These are phyloP conservation scores for Rhynchosporium secalis DNA, from an alignment of 2,329 filamentous ascomycete species.

Conservation along the genomic window DNA sequence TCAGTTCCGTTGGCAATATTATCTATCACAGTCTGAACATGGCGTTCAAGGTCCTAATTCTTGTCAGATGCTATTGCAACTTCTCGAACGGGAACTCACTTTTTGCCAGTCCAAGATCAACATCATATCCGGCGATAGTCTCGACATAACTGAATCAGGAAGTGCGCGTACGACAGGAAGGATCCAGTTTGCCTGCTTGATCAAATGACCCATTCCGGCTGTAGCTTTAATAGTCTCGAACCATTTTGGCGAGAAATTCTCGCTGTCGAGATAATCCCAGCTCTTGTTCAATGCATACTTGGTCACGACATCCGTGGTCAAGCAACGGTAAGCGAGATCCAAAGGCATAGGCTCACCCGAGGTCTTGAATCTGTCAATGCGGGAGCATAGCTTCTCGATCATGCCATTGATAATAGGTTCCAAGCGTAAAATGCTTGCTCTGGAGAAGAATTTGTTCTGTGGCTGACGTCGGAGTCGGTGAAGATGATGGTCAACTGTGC, in stretches of 20 bases:
- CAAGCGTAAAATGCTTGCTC: slow-evolving; percentile 19
- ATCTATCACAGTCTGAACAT: slow-evolving; percentile 17
- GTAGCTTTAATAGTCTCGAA: slow-evolving; percentile 12
- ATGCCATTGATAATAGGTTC: slow-evolving; percentile 24
- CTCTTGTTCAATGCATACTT: slow-evolving; percentile 33
- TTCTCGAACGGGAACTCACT: not conserved
- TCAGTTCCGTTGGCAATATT: slow-evolving; percentile 4
- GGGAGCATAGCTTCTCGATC: slow-evolving; percentile 6
- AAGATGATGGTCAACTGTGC: slow-evolving; percentile 25
- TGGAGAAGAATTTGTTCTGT: slow-evolving; percentile 31
- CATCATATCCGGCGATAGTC: slow-evolving; percentile 8
- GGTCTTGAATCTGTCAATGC: not conserved
- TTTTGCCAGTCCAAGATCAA: not conserved
- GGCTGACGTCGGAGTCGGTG: slow-evolving; percentile 28
- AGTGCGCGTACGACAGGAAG: slow-evolving; percentile 2
- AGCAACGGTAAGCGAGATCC: slow-evolving; percentile 2
- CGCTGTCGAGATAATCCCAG: slow-evolving; percentile 23
- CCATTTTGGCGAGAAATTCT: slow-evolving; percentile 20
- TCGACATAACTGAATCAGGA: slow-evolving; percentile 5
- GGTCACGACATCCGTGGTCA: slow-evolving; percentile 32
- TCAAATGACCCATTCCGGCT: slow-evolving; percentile 8
- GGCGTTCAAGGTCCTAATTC: slow-evolving; percentile 5
- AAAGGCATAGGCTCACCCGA: slow-evolving; percentile 7
- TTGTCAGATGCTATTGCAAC: not conserved
- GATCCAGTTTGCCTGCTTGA: slow-evolving; percentile 17